Evolutionary conservation across 192 early-diverging fungal genomes (phyloP).

Genomic region (Backusella australiensis): DNA sequence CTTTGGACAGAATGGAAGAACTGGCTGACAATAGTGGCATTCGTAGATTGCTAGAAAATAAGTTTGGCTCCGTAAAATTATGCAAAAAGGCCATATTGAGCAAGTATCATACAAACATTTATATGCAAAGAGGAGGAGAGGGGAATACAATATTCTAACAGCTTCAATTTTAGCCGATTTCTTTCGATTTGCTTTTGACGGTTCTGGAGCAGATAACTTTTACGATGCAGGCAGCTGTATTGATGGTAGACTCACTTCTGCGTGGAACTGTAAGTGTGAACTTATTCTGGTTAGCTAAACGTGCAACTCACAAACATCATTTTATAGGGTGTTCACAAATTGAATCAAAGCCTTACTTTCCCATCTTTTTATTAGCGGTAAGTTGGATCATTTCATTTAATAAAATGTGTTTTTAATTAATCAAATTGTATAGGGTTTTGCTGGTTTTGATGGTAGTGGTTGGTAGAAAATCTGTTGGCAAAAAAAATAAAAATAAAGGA

Average conservation of each 20-base stretch:
- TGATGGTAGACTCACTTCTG: conserved; percentile 92
- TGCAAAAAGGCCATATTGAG: conserved; percentile 65
- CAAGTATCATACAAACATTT: conserved; percentile 4
- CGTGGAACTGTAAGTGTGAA: conserved; percentile 69
- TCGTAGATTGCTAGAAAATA: conserved; percentile 60
- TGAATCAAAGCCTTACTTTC: conserved; percentile 94
- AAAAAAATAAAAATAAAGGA: neutral
- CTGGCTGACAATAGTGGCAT: conserved; percentile 59
- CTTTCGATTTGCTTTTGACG: conserved; percentile 96
- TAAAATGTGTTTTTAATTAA: neutral
- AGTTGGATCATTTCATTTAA: neutral
- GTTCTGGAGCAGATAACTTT: conserved; percentile 90
- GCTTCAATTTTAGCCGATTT: conserved; percentile 69
- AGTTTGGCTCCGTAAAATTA: conserved; percentile 63
- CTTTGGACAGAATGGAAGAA: conserved; percentile 70
- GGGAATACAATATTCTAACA: neutral
- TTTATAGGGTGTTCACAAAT: conserved; percentile 69
- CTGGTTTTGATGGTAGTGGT: conserved; percentile 71
- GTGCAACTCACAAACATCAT: neutral
- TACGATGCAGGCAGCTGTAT: conserved; percentile 94
- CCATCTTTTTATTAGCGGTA: conserved; percentile 84
- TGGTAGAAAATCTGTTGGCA: conserved; percentile 19
- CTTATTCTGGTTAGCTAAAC: neutral
- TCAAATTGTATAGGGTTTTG: conserved; percentile 54
- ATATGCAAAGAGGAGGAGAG: neutral